These are phyloP conservation scores for Cryptococcus sp. DNA, from an alignment of 1,284 basidiomycete species.

Conservation along the genomic window DNA sequence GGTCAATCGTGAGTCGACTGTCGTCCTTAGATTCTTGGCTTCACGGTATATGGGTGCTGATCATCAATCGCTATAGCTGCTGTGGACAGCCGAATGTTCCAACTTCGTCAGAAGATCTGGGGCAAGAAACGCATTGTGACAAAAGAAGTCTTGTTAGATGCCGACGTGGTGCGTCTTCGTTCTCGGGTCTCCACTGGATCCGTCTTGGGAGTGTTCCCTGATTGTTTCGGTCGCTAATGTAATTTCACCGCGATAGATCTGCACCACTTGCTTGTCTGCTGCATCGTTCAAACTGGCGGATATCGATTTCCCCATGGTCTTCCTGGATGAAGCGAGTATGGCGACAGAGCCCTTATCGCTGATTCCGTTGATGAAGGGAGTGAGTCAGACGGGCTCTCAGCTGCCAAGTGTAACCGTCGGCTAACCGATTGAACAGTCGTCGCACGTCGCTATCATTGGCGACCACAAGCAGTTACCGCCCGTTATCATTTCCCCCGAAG, in stretches of 20 bases:
- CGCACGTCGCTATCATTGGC: slow-evolving; percentile 84
- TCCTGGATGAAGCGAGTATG: slow-evolving; percentile 94
- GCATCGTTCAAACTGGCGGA: slow-evolving; percentile 58
- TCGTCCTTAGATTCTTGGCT: no score
- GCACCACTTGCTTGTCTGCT: slow-evolving; percentile 78
- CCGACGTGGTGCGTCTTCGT: slow-evolving; percentile 68
- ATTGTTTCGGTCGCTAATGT: not conserved
- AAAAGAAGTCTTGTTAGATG: slow-evolving; percentile 62
- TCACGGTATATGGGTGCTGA: no score
- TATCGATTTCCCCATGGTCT: slow-evolving; percentile 88
- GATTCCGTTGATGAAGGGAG: slow-evolving; percentile 85
- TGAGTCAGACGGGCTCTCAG: slow-evolving; percentile 54
- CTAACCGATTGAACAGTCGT: slow-evolving; percentile 58
- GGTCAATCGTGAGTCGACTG: slow-evolving; percentile 6
- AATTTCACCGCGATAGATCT: slow-evolving; percentile 60
- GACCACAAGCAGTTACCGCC: slow-evolving; percentile 97
- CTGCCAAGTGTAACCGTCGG: not conserved
- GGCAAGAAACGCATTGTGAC: slow-evolving; percentile 31
- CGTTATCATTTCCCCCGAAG: slow-evolving; percentile 73
- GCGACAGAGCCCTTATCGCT: slow-evolving; percentile 87
- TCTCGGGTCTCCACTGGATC: no score
- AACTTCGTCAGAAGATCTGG: slow-evolving; percentile 31
- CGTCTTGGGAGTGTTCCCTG: no score
- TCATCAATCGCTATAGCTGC: no score
- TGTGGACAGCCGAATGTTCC: slow-evolving; percentile 59